Evolutionary conservation across 257 asterid genomes (phyloP), one percentile per base, ranked within the genome.

Genomic region (Solanum ossicruentum): DNA sequence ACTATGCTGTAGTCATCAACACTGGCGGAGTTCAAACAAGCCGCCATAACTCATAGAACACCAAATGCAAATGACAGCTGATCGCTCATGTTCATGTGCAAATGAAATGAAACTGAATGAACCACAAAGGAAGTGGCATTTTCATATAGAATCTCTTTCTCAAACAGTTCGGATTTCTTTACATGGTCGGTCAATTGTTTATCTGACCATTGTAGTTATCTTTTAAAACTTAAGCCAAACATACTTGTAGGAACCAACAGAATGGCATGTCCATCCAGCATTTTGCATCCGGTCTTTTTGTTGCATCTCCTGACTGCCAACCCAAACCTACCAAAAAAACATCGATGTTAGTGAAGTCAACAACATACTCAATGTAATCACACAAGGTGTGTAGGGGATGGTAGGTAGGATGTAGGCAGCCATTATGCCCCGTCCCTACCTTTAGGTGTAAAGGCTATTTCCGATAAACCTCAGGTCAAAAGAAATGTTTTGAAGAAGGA

Each of bases 221-320:
- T 32, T 71, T 41, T 23, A 18, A 21, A 56, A 82, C 9, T 86
- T 21, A 39, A 36, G 51, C 78, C 77, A 84, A 71, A 41, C 88
- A 52, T 96, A 96, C 99, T 94, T 97, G 91, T 97, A 97, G 84
- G 99, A 97, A 87, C 98, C 98, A 89, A 95, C 94, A 84, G 98
- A 94, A 89, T 95, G 98, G 88, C 99, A 95, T 75, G 90, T 89
- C 99, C 99, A 97, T 80, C 98, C 96, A 88, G 85, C 77, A 70
- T 86, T 92, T 87, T 90, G 89, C 86, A 58, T 80, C 86, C 87
- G 91, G 84, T 90, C 91, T 82, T 90, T 87, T 32, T 43, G 83
- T 66, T 84, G 85, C 54, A 54, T 81, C 87, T 85, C 91, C 82
- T 89, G 86, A 57, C 89, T 87, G 83, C 87, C 65, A 80, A 91